These are phyloP conservation scores for Scutellaria barbata DNA, from an alignment of 257 asterid genomes.

Conservation along the genomic window DNA sequence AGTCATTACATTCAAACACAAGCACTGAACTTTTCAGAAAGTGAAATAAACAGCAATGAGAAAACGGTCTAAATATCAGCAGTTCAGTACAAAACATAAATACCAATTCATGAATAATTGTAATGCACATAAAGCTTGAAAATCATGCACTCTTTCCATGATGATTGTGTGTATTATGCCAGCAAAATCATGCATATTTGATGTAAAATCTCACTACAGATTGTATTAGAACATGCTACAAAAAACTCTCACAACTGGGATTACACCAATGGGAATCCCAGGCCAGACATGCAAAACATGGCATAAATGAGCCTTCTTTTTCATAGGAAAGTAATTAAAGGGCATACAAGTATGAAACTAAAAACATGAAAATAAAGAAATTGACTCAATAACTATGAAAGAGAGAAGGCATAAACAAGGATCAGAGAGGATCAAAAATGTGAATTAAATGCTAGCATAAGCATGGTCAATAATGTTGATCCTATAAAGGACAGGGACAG, in stretches of 20 bases:
- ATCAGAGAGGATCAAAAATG: constrained; percentile 1
- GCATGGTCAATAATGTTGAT: constrained; percentile 4
- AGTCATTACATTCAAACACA: constrained; percentile 1
- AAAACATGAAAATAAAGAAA: not conserved
- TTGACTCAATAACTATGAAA: not conserved
- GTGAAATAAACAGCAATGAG: not conserved
- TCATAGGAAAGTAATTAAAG: not conserved
- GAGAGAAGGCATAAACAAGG: constrained; percentile 14
- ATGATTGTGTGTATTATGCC: not conserved
- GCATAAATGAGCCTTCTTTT: not conserved
- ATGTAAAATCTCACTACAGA: not conserved
- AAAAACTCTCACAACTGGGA: not conserved
- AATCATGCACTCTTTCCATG: not conserved
- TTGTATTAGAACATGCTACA: constrained; percentile 1
- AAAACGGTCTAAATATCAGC: not conserved
- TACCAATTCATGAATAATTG: not conserved
- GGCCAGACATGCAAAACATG: constrained; percentile 3
- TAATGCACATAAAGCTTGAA: not conserved
- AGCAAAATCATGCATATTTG: not conserved
- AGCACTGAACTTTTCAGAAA: constrained; percentile 1
- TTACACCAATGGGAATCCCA: constrained; percentile 5
- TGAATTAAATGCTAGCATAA: constrained; percentile 5
- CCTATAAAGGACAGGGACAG: not conserved
- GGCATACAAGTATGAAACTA: not conserved
- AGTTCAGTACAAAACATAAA: not conserved